Conservation (phyloP, 345 rosid genomes). For the Capsella bursapastoris region DNA sequence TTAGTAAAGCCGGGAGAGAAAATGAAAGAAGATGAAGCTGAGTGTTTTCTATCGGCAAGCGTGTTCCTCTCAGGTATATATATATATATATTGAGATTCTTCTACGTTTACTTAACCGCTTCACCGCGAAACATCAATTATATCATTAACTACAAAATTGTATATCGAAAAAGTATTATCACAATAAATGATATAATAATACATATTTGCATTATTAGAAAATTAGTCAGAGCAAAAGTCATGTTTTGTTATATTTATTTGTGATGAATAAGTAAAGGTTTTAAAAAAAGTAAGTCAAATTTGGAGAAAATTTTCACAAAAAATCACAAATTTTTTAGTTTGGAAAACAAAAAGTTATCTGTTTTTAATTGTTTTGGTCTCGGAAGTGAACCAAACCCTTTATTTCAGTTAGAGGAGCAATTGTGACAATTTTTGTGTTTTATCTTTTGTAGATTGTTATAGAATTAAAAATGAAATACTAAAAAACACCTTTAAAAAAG, state of each 20-base stretch:
- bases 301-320: no score
- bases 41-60: slow-evolving; percentile 12
- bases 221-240: neutral
- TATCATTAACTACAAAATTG: neutral
- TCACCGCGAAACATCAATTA: slow-evolving; percentile 26
- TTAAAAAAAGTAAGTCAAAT: neutral
- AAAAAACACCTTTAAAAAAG: neutral
- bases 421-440: slow-evolving; percentile 2
- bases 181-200: neutral
- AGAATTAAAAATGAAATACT: neutral
- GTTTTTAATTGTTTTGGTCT: slow-evolving; percentile 4
- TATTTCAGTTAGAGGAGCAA: neutral
- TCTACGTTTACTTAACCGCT: slow-evolving; percentile 25
- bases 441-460: neutral
- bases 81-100: slow-evolving; percentile 18
- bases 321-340: neutral
- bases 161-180: neutral
- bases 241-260: neutral
- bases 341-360: neutral
- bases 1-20: slow-evolving; percentile 11
- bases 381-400: slow-evolving; percentile 24
- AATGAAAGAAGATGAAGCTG: slow-evolving; percentile 14
- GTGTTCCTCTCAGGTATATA: neutral
- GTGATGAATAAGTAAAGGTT: neutral
- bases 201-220: neutral